Evolutionary conservation across 306 rosid species (phyloP), one percentile per base, ranked within the genome.

Genomic region (Cucurbita argyrosperma): DNA sequence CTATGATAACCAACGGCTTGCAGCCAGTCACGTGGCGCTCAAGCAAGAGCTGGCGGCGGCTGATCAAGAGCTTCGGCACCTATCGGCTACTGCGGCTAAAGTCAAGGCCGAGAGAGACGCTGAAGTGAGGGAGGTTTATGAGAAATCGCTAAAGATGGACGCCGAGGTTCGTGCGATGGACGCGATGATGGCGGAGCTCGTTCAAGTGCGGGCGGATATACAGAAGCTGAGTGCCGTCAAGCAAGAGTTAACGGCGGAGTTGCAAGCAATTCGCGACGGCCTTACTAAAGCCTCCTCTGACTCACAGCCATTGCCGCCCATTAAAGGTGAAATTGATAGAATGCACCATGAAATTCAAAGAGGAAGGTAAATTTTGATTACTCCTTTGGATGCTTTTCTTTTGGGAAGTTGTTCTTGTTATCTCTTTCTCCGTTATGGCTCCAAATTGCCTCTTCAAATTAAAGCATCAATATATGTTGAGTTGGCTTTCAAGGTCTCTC

Each of bases 21-120:
- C 95, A 15, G 83, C 92, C 78, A 82, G 83, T 40, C 98, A 94
- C 80, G 90, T 89, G 64, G 92, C 88, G 37, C 90, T 94, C 82
- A 94, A 90, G 76, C 97, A 94, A 46, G 92, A 94, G 65, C 87
- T 94, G 12, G 62, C 87, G 54, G 83, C 81, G 58, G 65, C 92
- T 0, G 88, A 88, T 81, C 80, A 78, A 72, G 95, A 88, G 61
- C 84, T 90, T 79, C 90, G 84, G 11, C 86, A 55, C 6, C 75
- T 89, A 12, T 79, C 97, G 8, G 83, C 84, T 1, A 77, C 80
- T 0, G 89, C 94, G 13, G 83, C 80, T 6, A 76, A 87, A 5
- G 73, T 83, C 8, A 87, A 94, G 76, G 83, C 90, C 39, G 86
- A 87, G 55, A 83, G 92, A 40, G 94, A 90, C 76, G 86, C 88